Evolutionary conservation across 2,329 filamentous ascomycete species (phyloP), one percentile per base, ranked within the genome.

Genomic region (Colletotrichum agaves): DNA sequence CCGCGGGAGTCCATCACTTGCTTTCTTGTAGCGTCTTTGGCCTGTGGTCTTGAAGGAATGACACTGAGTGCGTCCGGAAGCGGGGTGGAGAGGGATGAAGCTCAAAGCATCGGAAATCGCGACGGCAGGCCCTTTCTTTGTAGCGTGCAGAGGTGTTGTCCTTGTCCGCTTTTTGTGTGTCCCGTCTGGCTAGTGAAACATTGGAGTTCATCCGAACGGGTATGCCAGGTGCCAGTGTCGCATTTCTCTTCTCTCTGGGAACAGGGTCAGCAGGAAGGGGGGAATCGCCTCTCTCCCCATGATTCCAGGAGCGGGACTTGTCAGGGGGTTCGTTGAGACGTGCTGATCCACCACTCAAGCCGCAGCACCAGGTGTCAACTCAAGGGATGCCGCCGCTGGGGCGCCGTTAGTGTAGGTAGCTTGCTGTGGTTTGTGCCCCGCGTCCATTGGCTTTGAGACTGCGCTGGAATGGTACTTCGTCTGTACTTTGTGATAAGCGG

Each of bases 71-170:
- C 41, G 65, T 63, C 65, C 55, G 55, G 61, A 68, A 65, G 61
- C 53, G 53, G 61, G 61, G 64, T 68, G 65, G 65, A 68, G 55
- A 65, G 65, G 41, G 53, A 60, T 33, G 65, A 68, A 68, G 65
- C 61, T 68, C 61, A 68, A 55, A 60, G 50, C 65, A 68, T 59
- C 47, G 49, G 47, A 43, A 67, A 33, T 68, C 47, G 62, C 55
- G 65, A 60, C 41, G 65, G 65, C 65, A 61, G 61, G 55, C 65
- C 65, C 61, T 65, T 53, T 68, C 61, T 65, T 68, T 67, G 65
- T 68, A 68, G 65, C 65, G 65, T 68, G 61, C 61, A 68, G 65
- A 65, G 39, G 37, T 35, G 52, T 19, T 59, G 53, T 43, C 21
- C 41, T 11, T 33, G 47, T 67, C 65, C 65, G 61, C 65, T 68